A percentile compares a stretch with the other conserved stretches of the same genome.
These are phyloP conservation scores for Mycosphaerella sp. DNA, from an alignment of 2,329 filamentous ascomycete species.

Conservation along the genomic window DNA sequence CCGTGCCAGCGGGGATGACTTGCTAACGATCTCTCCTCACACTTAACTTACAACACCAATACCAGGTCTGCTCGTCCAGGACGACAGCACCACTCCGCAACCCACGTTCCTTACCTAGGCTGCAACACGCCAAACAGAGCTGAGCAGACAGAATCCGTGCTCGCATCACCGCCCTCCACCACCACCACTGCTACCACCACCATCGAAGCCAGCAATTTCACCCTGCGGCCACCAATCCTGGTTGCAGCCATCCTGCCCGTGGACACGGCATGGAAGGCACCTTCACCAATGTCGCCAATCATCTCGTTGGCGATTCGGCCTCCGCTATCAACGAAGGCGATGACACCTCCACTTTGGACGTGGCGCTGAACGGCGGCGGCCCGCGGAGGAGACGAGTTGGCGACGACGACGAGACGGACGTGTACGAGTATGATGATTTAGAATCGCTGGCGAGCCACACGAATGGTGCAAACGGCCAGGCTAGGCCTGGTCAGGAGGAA, in stretches of 20 bases:
- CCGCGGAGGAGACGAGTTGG: conserved; percentile 66
- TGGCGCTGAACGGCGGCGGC: conserved; percentile 65
- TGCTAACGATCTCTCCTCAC: too few relatives aligned
- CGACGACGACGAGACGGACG: conserved; percentile 83
- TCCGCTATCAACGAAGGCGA: conserved; percentile 82
- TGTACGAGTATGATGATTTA: conserved; percentile 63
- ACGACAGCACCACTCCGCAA: too few relatives aligned
- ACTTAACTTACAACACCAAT: too few relatives aligned
- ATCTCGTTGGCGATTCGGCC: conserved; percentile 75
- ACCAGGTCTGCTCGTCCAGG: background rate
- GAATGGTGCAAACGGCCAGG: conserved; percentile 62
- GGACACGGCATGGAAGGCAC: conserved; percentile 65
- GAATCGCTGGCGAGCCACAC: conserved; percentile 74
- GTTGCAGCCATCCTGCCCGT: conserved; percentile 7
- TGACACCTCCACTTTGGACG: conserved; percentile 47
- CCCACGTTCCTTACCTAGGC: too few relatives aligned
- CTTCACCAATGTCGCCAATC: conserved; percentile 82
- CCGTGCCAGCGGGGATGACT: too few relatives aligned
- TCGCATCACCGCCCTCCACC: background rate
- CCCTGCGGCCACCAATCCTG: background rate
- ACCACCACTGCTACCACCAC: conserved; percentile 3
- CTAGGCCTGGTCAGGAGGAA: conserved; percentile 62
- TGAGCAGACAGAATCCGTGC: too few relatives aligned
- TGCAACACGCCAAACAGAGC: too few relatives aligned
- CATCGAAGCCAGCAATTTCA: conserved; percentile 10